phyloP scores from a whole-genome alignment of 192 early-diverging fungal genomes.

The Coemansia sp. region DNA sequence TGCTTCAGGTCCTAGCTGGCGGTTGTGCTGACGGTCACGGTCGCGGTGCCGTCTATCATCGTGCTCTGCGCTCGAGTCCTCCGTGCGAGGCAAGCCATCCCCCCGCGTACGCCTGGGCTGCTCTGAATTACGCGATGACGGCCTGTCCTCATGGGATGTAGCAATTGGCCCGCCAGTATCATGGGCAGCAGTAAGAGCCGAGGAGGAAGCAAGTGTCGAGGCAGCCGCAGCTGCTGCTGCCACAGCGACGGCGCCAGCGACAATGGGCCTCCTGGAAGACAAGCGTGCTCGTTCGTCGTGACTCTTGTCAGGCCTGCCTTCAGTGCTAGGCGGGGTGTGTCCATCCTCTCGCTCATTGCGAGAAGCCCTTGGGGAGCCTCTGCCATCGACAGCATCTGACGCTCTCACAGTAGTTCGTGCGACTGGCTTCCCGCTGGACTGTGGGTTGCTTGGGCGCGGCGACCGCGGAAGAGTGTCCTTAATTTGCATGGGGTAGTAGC shows the following conservation, averaged over 20 bases:
- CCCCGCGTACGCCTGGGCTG: background rate
- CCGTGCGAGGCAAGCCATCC: background rate
- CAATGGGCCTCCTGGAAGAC: constrained; percentile 8
- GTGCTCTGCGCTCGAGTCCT: background rate
- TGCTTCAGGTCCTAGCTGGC: constrained; percentile 9
- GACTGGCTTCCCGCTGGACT: constrained; percentile 6
- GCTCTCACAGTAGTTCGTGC: background rate
- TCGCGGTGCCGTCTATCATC: constrained; percentile 8
- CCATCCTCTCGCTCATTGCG: constrained; percentile 2
- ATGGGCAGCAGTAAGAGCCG: background rate
- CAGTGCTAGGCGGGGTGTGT: background rate
- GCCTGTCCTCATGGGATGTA: background rate
- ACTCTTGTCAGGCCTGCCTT: constrained; percentile 4
- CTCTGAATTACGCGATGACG: background rate
- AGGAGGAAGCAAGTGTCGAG: background rate
- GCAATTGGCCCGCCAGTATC: background rate
- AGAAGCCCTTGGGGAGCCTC: background rate
- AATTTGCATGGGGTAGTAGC: constrained; percentile 24
- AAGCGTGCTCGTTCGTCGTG: constrained; percentile 7
- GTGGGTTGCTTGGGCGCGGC: constrained; percentile 8
- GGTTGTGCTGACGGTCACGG: background rate
- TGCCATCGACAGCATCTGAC: background rate
- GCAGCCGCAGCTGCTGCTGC: constrained; percentile 10
- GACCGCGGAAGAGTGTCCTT: constrained; percentile 1
- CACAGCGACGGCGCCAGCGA: constrained; percentile 8